A percentile compares a stretch with the other conserved stretches of the same genome.
phyloP scores from a whole-genome alignment of 164 flowering plant genomes.

The Pachysandra terminalis region DNA sequence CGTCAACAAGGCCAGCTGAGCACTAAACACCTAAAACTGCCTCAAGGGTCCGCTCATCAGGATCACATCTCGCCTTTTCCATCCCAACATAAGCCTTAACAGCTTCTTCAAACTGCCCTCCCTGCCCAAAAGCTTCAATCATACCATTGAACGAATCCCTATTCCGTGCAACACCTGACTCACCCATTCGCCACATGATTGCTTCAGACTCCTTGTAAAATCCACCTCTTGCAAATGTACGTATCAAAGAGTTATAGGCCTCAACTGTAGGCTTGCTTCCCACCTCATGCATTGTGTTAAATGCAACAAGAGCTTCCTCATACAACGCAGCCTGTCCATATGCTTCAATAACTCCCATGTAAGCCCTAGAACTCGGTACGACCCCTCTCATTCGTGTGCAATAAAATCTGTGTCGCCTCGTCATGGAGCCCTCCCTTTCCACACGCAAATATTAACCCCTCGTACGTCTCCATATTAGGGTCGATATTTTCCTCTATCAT shows the following conservation, averaged over 20 bases:
- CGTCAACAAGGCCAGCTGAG: constrained; percentile 83
- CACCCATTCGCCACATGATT: constrained; percentile 57
- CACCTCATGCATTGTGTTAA: constrained; percentile 90
- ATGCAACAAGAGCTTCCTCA: constrained; percentile 89
- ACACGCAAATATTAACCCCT: constrained; percentile 83
- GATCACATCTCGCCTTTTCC: constrained; percentile 74
- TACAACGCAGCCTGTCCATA: constrained; percentile 89
- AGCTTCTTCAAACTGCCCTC: constrained; percentile 86
- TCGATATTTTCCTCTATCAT: constrained; percentile 95
- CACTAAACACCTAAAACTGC: constrained; percentile 87
- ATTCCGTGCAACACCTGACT: constrained; percentile 48
- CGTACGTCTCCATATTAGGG: constrained; percentile 94
- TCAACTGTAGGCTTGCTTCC: constrained; percentile 71
- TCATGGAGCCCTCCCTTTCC: constrained; percentile 95
- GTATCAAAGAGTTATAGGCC: constrained; percentile 69
- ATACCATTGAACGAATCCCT: constrained; percentile 68
- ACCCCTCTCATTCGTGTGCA: constrained; percentile 63
- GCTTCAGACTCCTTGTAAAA: constrained; percentile 73
- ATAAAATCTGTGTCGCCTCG: constrained; percentile 68
- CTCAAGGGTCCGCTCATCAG: constrained; percentile 90
- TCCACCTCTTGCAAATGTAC: constrained; percentile 77
- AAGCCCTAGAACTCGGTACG: constrained; percentile 83
- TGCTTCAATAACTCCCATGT: constrained; percentile 83
- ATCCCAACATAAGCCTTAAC: constrained; percentile 76
- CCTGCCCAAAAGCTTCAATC: constrained; percentile 84